Base-by-base conservation (phyloP, 2,329 filamentous ascomycete genomes). In the Rasamsonia emersonii region DNA sequence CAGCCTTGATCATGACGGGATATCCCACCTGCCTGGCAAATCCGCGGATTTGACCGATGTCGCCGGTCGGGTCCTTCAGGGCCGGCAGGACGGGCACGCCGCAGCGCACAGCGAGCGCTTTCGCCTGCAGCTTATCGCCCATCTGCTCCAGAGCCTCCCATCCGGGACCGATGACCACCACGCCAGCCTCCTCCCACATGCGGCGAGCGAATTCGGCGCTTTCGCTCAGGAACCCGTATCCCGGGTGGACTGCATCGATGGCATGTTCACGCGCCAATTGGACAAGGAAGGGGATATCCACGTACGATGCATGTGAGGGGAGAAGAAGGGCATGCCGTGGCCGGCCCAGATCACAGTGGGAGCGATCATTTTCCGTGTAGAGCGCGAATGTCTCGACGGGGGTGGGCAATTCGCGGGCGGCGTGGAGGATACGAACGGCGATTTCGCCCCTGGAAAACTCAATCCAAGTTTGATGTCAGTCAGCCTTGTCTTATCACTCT, bases 221-320 rank as follows among this genome's bases (percentile, higher is more conserved):
- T 44, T 77, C 73, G 9, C 68, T 72, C 2, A 77, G 56, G 53
- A 93, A 77, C 7, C 73, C 73, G 54, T 77, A 77, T 4, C 72
- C 73, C 0, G 73, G 72, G 47, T 76, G 72, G 0, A 77, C 58
- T 3, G 70, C 61, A 43, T 76, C 70, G 26, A 77, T 71, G 0
- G 54, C 41, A 44, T 76, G 49, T n/a, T n/a, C n/a, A n/a, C n/a
- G n/a, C n/a, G 19, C 19, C 19, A n/a, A n/a, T n/a, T n/a, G n/a
- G n/a, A n/a, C n/a, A n/a, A n/a, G n/a, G n/a, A n/a, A n/a, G n/a
- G n/a, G n/a, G n/a, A n/a, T n/a, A n/a, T n/a, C n/a, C n/a, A n/a
- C n/a, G n/a, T n/a, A n/a, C n/a, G n/a, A n/a, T n/a, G n/a, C n/a
- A n/a, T n/a, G 28, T 0, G 70, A 71, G 1, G 62, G 46, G 3